phyloP scores from a whole-genome alignment of 306 rosid species.

The Medicago arabica region DNA sequence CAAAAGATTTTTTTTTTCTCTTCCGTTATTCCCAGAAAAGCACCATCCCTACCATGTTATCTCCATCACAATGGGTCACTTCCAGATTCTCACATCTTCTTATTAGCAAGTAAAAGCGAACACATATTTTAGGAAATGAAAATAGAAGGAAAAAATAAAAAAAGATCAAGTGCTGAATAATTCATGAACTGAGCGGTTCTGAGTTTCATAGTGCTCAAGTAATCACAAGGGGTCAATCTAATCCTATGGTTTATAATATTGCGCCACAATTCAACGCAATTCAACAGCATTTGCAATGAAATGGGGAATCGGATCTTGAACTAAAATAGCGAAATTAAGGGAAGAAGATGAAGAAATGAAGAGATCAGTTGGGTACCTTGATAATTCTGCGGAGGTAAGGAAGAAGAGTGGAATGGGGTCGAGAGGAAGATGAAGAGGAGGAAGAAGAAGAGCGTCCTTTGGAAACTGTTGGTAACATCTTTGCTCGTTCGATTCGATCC shows the following conservation, averaged over 20 bases:
- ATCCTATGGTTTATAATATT: background rate
- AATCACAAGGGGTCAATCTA: conserved; percentile 16
- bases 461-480: conserved; percentile 88
- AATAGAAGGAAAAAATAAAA: too few relatives aligned
- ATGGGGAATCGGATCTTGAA: conserved; percentile 35
- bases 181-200: conserved; percentile 5
- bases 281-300: conserved; percentile 30
- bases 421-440: conserved; percentile 71
- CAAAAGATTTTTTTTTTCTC: too few relatives aligned
- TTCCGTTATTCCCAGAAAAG: too few relatives aligned
- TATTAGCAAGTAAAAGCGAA: background rate
- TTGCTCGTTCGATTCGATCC: conserved; percentile 36
- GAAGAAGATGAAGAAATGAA: background rate
- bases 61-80: too few relatives aligned
- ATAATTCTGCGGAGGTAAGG: conserved; percentile 91
- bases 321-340: background rate
- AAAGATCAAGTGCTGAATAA: background rate
- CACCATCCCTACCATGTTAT: too few relatives aligned
- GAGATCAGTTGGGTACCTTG: conserved; percentile 88
- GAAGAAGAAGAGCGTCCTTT: conserved; percentile 81
- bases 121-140: too few relatives aligned
- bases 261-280: background rate
- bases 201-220: background rate
- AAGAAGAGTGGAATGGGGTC: conserved; percentile 79
- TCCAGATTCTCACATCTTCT: too few relatives aligned